These are phyloP conservation scores for Candida silvatica DNA, from an alignment of 805 yeast species.

Conservation along the genomic window DNA sequence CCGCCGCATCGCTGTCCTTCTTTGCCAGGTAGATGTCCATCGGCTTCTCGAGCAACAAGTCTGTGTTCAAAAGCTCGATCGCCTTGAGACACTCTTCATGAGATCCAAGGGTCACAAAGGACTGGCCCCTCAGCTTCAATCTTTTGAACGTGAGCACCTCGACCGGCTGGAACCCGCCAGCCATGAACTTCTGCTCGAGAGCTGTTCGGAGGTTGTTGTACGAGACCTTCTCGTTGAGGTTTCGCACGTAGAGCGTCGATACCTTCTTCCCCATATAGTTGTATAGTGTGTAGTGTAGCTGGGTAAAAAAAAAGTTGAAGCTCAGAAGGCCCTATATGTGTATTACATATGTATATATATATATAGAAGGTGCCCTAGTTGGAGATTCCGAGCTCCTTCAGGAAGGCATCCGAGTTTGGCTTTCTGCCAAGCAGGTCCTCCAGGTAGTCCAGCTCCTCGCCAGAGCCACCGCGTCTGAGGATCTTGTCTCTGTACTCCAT, in stretches of 20 bases:
- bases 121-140: constrained; percentile 72
- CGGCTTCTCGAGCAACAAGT: constrained; percentile 36
- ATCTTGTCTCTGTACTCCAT: constrained; percentile 61
- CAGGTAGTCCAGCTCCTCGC: constrained; percentile 59
- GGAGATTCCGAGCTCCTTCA: constrained; percentile 50
- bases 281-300: too few species aligned
- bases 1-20: constrained; percentile 33
- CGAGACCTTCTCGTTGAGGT: constrained; percentile 63
- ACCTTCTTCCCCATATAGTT: constrained; percentile 13
- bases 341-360: too few species aligned
- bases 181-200: constrained; percentile 35
- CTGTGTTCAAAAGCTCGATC: constrained; percentile 30
- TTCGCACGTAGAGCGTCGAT: constrained; percentile 49
- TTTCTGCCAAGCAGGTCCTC: constrained; percentile 64
- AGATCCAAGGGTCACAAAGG: constrained; percentile 53
- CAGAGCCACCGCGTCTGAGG: constrained; percentile 63
- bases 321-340: too few species aligned
- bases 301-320: too few species aligned
- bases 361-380: constrained; percentile 1
- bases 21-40: constrained; percentile 37
- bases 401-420: constrained; percentile 67
- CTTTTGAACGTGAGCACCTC: constrained; percentile 51
- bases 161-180: constrained; percentile 34
- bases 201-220: constrained; percentile 37
- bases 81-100: constrained; percentile 37